Evolutionary conservation across 345 rosid genomes (phyloP), one percentile per base, ranked within the genome.

Genomic region (Microthlaspi erraticum): DNA sequence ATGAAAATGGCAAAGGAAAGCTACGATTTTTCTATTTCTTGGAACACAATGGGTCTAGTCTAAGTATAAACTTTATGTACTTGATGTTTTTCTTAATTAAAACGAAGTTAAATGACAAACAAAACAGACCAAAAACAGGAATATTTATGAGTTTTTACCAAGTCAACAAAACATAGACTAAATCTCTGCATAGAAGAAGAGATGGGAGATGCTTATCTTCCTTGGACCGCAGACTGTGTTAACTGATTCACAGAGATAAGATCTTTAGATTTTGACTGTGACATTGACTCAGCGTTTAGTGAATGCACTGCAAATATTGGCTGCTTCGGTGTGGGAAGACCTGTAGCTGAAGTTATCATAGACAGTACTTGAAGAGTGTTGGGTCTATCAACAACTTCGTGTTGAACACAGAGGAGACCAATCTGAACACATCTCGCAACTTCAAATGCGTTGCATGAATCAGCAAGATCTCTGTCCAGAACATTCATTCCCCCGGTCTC

Each of bases 341-440:
- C 66, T n/a, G 57, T 36, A 7, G 66, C 10, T 23, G 61, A 51
- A 13, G 61, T 51, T 17, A 71, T 32, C 69, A 71, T 71, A 3
- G 74, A 70, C 20, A 70, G 43, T 56, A 56, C 61, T 36, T 56
- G 61, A 34, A 41, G 37, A 70, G 32, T 62, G 53, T 60, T 71
- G 1, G 75, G 74, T 70, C 74, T 70, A 50, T 71, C 75, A 13
- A 34, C n/a, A 41, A 69, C 37, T 33, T 51, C 54, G 16, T 62
- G 54, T 62, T 71, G 75, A 26, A 62, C 42, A 38, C 75, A 71
- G 2, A 71, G 61, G 31, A 71, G 43, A 60, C 75, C 55, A 33
- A 71, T 71, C 54, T 62, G 68, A 13, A 60, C 61, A 61, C 75
- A 71, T 23, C 68, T 60, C 10, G 32, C 67, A 10, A 60, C 69